These are phyloP conservation scores for Castanea mollissima DNA, from an alignment of 306 rosid genomes.

Conservation along the genomic window DNA sequence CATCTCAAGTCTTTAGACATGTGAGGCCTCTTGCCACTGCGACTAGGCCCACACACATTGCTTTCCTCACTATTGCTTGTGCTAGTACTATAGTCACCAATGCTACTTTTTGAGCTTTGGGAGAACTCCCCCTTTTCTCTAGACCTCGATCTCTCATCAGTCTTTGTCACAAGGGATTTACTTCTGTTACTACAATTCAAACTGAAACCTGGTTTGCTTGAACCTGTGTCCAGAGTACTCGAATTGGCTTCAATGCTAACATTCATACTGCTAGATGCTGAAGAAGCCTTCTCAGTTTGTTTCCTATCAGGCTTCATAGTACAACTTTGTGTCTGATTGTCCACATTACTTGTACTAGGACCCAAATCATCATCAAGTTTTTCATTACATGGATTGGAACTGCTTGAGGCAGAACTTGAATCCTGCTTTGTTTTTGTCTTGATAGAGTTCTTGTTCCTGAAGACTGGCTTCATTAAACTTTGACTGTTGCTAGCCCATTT, in stretches of 20 bases:
- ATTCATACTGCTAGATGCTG: constrained; percentile 41
- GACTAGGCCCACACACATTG: constrained; percentile 71
- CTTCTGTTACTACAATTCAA: constrained; percentile 51
- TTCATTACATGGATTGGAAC: constrained; percentile 32
- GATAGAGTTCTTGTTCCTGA: constrained; percentile 56
- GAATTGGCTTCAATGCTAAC: constrained; percentile 58
- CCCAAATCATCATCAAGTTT: constrained; percentile 38
- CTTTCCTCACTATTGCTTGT: constrained; percentile 95
- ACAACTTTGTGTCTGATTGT: constrained; percentile 37
- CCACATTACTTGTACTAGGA: constrained; percentile 40
- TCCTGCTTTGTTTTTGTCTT: constrained; percentile 70
- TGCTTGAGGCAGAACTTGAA: constrained; percentile 40
- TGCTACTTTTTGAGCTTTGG: constrained; percentile 96
- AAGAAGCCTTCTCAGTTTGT: constrained; percentile 50
- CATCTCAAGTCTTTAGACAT: constrained; percentile 95
- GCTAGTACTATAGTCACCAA: constrained; percentile 85
- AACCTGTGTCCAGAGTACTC: constrained; percentile 34
- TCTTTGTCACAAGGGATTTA: constrained; percentile 46
- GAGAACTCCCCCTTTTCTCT: constrained; percentile 88
- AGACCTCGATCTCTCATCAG: constrained; percentile 72
- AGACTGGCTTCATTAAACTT: constrained; percentile 56
- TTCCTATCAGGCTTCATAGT: constrained; percentile 41
- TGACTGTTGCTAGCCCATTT: constrained; percentile 53
- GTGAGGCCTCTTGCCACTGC: constrained; percentile 90
- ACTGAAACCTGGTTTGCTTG: constrained; percentile 46